These are phyloP conservation scores for Xylona heveae DNA, from an alignment of 495 filamentous ascomycete species.

Conservation along the genomic window DNA sequence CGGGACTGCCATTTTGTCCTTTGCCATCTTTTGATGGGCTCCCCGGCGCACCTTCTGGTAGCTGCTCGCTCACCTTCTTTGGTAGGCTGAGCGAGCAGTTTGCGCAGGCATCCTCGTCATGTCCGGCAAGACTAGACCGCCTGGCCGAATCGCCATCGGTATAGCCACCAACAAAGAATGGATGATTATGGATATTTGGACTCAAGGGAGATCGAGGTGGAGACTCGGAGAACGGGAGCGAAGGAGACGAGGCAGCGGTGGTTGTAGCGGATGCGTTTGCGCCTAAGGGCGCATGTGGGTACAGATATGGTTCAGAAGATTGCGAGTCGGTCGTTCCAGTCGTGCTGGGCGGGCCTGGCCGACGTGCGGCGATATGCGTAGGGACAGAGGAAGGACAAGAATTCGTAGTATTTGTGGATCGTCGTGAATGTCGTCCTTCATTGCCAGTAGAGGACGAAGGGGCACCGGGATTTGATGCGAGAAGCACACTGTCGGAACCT, in stretches of 20 bases:
- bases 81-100: constrained; percentile 36
- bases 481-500: no score
- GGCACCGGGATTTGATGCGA: no score
- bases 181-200: constrained; percentile 23
- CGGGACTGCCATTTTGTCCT: constrained; percentile 30
- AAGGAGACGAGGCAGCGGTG: constrained; percentile 25
- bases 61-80: constrained; percentile 27
- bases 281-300: no score
- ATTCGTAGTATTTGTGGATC: no score
- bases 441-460: no score
- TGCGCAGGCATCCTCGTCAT: constrained; percentile 24
- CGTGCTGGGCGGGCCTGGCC: no score
- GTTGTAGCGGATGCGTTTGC: constrained; percentile 19
- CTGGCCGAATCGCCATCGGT: constrained; percentile 16
- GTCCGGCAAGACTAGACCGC: constrained; percentile 6
- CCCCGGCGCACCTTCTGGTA: constrained; percentile 30
- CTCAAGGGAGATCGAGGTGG: constrained; percentile 1
- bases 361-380: no score
- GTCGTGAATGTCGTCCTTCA: no score
- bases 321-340: no score
- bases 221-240: constrained; percentile 3
- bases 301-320: no score
- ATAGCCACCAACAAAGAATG: constrained; percentile 20
- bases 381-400: no score
- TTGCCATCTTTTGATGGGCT: constrained; percentile 26